Evolutionary conservation across 108 stramenopile genomes (phyloP), one percentile per base, ranked within the genome.

Genomic region (Aurantiochytrium sp.): DNA sequence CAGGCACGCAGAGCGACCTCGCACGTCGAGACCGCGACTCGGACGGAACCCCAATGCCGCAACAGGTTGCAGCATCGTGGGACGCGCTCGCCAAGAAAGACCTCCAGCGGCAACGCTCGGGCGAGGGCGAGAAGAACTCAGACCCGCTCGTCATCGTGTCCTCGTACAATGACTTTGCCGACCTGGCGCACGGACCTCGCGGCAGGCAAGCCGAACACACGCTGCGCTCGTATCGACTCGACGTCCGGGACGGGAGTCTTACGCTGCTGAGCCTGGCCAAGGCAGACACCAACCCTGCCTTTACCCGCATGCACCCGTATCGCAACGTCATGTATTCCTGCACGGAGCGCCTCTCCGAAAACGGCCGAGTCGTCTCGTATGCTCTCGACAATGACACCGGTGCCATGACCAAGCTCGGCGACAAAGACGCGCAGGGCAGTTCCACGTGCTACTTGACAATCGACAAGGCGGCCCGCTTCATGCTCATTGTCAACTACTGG

Each of bases 401-500:
- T 23, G 89, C 87, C 23, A 89, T 97, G 14, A 92, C 91, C 28
- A 92, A 95, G 88, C 91, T 96, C 14, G 93, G 94, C 29, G 90
- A 93, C 69, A 72, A 95, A 12, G 96, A 96, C 91, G 97, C 97
- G 58, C 95, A 95, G 58, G 96, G 96, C 57, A 96, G 95, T 29
- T 96, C 96, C 57, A 98, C 98, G 21, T 98, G 98, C 95, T 98
- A 97, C 90, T 90, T 98, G 55, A 97, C 97, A 45, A 96, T 98
- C 64, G 96, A 97, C 91, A 92, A 91, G 43, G 94, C 94, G 21
- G 91, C 93, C 60, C 91, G 92, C 72, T 92, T 97, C 90, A 87
- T 97, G 83, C 92, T 98, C 29, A 95, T 96, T 44, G 96, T 96
- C 43, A 98, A 98, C 92, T 98, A 97, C 88, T 98, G 98, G 98